phyloP scores from a whole-genome alignment of 331 rosid genomes.

The Quercus lobata region DNA sequence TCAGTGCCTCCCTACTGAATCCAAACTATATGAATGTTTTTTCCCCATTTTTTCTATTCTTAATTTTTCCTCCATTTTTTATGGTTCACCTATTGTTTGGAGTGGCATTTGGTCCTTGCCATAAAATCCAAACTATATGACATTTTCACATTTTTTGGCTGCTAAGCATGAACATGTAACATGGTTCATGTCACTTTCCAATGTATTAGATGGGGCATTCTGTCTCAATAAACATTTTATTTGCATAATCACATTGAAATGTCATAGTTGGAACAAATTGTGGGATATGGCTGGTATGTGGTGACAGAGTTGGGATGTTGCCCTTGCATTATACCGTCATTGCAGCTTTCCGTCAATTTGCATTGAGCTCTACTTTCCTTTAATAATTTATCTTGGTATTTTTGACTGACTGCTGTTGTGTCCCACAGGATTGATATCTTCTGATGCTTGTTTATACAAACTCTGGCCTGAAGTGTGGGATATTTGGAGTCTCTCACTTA shows the following conservation, averaged over 20 bases:
- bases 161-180: not conserved
- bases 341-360: too few species aligned
- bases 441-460: slow-evolving; percentile 27
- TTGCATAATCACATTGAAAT: not conserved
- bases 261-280: not conserved
- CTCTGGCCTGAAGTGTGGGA: slow-evolving; percentile 26
- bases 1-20: not conserved
- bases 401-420: slow-evolving; percentile 1
- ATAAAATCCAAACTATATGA: too few species aligned
- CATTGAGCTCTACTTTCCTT: not conserved
- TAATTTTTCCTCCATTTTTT: not conserved
- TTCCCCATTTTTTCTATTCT: not conserved
- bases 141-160: not conserved
- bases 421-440: slow-evolving; percentile 27
- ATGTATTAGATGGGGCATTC: not conserved
- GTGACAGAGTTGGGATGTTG: not conserved
- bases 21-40: not conserved
- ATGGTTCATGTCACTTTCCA: not conserved
- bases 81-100: not conserved
- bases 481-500: slow-evolving; percentile 23
- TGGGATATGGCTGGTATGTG: not conserved
- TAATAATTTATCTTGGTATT: not conserved
- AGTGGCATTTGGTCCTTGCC: not conserved
- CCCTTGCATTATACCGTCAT: not conserved
- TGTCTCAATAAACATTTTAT: not conserved